Evolutionary conservation across 306 rosid genomes (phyloP), one percentile per base, ranked within the genome.

Genomic region (Cucumis melo): DNA sequence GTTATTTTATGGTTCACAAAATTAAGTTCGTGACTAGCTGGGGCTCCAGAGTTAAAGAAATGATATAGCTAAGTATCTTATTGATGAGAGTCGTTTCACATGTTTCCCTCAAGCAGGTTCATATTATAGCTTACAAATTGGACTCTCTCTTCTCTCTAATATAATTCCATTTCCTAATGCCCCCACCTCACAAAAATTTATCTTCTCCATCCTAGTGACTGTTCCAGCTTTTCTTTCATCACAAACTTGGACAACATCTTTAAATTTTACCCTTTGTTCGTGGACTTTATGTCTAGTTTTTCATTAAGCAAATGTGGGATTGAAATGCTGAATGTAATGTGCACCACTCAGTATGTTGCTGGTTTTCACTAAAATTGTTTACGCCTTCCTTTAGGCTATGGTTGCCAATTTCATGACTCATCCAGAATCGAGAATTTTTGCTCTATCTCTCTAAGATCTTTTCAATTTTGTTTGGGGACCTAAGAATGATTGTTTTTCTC

Each of bases 401-500:
- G 21, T 20, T 70, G 7, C 75, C 41, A 23, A 21, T 46, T 21
- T 23, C 59, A 23, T 13, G 15, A 17, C 39, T 23, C 75, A 44
- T 13, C 6, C n/a, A 42, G 36, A 46, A 15, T 44, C 16, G 27
- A 71, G 15, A 48, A 20, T 71, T 4, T 24, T 71, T 15, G 9
- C 56, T 68, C 16, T 48, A 46, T 48, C 23, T 71, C 48, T 71
- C 76, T 48, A 46, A 71, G 59, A 17, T 23, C 41, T 48, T 48
- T 24, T 71, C 76, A 71, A 71, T 42, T 48, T 71, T 48, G 53
- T 21, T 16, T 48, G 59, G 36, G 36, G 24, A 4, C 50, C 76
- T 71, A 48, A 68, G 34, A 57, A 44, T 14, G 14, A 19, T 75
- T 70, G 68, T 84, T 81, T 64, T 77, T 46, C 29, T 81, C 81